These are phyloP conservation scores for Serendipita sp. DNA, from an alignment of 768 basidiomycete species.

Conservation along the genomic window DNA sequence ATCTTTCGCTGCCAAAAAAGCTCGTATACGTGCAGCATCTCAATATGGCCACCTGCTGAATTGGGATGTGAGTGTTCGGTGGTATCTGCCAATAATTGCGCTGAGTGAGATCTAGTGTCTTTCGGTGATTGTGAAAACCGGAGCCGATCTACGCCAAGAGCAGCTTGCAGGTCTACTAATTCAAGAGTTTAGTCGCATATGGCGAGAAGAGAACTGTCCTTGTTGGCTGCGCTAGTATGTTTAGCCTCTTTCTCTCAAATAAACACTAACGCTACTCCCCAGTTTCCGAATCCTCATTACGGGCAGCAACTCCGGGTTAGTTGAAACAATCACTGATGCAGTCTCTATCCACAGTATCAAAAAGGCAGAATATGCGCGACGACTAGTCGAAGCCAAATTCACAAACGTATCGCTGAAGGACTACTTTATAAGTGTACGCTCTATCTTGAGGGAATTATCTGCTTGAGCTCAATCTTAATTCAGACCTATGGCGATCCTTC, in stretches of 20 bases:
- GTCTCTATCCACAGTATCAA: conserved; percentile 99
- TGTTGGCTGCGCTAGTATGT: conserved; percentile 88
- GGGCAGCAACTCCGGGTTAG: conserved; percentile 79
- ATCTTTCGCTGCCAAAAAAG: conserved; percentile 89
- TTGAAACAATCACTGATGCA: conserved; percentile 96
- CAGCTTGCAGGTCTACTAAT: conserved; percentile 94
- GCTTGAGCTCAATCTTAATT: not conserved
- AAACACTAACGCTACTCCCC: not conserved
- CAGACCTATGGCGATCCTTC: conserved; percentile 84
- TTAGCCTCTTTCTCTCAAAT: conserved; percentile 3
- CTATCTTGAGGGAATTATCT: not conserved
- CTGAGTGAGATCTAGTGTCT: conserved; percentile 73
- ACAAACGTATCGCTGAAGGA: conserved; percentile 83
- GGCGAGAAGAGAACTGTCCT: conserved; percentile 81
- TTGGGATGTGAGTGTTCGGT: conserved; percentile 26
- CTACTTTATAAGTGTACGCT: conserved; percentile 69
- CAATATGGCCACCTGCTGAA: conserved; percentile 90
- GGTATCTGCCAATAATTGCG: not conserved
- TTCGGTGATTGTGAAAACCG: conserved; percentile 97
- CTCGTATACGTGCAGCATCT: conserved; percentile 80
- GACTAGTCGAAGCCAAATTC: conserved; percentile 62
- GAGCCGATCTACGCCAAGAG: conserved; percentile 91
- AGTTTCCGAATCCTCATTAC: conserved; percentile 96
- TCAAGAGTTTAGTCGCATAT: conserved; percentile 81
- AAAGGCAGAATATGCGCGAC: conserved; percentile 91